Conservation (phyloP, 2,329 filamentous ascomycete genomes). For the Metarhizium guizhouense region DNA sequence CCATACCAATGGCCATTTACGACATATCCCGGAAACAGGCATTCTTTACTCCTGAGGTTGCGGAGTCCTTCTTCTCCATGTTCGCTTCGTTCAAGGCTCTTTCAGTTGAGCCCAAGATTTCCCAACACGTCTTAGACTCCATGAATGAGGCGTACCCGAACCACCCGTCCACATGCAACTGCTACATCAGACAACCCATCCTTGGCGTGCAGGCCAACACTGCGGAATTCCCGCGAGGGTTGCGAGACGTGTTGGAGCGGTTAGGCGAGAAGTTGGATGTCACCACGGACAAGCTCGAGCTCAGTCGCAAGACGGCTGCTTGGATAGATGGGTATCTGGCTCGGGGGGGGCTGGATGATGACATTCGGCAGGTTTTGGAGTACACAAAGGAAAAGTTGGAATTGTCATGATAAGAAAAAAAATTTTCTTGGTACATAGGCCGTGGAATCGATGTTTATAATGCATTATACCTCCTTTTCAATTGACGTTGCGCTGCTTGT, state of each 20-base stretch:
- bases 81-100: slow-evolving; percentile 62
- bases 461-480: too few species aligned
- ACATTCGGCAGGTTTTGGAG: slow-evolving; percentile 45
- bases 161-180: slow-evolving; percentile 56
- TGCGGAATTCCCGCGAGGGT: slow-evolving; percentile 61
- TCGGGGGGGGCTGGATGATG: slow-evolving; percentile 42
- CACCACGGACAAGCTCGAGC: slow-evolving; percentile 33
- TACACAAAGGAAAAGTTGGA: slow-evolving; percentile 33
- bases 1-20: slow-evolving; percentile 87
- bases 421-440: neutral
- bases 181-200: slow-evolving; percentile 62
- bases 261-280: slow-evolving; percentile 43
- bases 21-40: slow-evolving; percentile 75
- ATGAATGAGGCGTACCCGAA: slow-evolving; percentile 53
- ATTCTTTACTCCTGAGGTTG: slow-evolving; percentile 56
- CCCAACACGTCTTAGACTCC: slow-evolving; percentile 62
- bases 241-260: slow-evolving; percentile 55
- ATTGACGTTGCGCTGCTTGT: too few species aligned
- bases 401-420: neutral
- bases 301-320: slow-evolving; percentile 38
- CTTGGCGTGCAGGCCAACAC: slow-evolving; percentile 55
- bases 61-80: slow-evolving; percentile 71
- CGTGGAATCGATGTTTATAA: too few species aligned
- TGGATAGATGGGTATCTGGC: slow-evolving; percentile 49
- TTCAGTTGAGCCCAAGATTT: slow-evolving; percentile 54